phyloP scores from a whole-genome alignment of 345 rosid genomes.

The Moricandia moricandioides region DNA sequence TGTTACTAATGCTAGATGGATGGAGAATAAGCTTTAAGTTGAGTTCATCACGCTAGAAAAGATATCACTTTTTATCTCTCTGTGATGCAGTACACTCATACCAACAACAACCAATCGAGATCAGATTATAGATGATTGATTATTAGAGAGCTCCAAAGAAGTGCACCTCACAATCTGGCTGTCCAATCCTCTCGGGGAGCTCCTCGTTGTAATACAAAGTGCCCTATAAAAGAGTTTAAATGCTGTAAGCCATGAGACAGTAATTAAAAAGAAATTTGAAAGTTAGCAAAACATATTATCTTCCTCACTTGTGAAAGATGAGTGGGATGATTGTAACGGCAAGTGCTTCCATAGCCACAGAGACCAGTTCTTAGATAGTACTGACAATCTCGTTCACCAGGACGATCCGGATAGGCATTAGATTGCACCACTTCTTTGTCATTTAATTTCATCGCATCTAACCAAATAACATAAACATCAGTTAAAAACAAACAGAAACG shows the following conservation, averaged over 20 bases:
- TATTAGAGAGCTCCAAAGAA: slow-evolving; percentile 1
- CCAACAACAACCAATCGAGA: background rate
- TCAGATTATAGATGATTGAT: slow-evolving; percentile 2
- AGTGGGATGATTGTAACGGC: slow-evolving; percentile 72
- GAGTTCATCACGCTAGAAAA: background rate
- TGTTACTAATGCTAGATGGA: background rate
- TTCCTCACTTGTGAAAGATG: slow-evolving; percentile 41
- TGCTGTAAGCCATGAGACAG: slow-evolving; percentile 2
- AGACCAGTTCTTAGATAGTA: slow-evolving; percentile 64
- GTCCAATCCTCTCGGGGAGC: slow-evolving; percentile 67
- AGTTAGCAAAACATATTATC: background rate
- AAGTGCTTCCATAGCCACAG: slow-evolving; percentile 67
- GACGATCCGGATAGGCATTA: slow-evolving; percentile 66
- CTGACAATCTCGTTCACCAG: slow-evolving; percentile 68
- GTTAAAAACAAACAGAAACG: too few species aligned
- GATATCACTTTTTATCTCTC: background rate
- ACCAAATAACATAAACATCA: background rate
- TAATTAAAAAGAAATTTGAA: background rate
- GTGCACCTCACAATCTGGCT: slow-evolving; percentile 70
- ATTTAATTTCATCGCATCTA: slow-evolving; percentile 57
- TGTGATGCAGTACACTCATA: too few species aligned
- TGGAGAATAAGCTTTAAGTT: background rate
- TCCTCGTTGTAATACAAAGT: slow-evolving; percentile 46
- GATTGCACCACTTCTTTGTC: slow-evolving; percentile 39
- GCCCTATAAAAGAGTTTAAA: slow-evolving; percentile 40